Conservation (phyloP, 805 yeast genomes). For the Barnettozyma sucrosica region DNA sequence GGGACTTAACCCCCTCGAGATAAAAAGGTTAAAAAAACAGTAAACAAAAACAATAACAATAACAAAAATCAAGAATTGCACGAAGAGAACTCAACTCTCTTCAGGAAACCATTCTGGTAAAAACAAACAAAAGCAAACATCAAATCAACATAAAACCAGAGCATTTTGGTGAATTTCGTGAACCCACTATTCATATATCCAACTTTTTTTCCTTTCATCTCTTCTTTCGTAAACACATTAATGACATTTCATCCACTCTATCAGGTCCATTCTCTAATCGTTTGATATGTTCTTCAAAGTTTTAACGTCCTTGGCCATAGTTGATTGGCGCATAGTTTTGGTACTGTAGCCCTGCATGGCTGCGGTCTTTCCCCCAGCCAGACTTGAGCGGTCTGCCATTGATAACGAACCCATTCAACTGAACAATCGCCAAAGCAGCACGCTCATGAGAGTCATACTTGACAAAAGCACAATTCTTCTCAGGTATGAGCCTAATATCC, state of each 20-base stretch:
- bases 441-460: constrained; percentile 82
- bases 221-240: background rate
- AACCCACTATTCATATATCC: background rate
- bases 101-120: background rate
- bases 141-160: background rate
- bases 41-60: background rate
- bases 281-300: background rate
- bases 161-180: background rate
- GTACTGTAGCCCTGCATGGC: constrained; percentile 7
- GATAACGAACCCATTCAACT: constrained; percentile 61
- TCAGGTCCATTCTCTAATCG: background rate
- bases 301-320: constrained; percentile 12
- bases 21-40: background rate
- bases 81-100: background rate
- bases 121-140: background rate
- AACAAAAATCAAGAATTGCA: background rate
- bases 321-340: constrained; percentile 12
- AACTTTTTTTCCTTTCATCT: background rate
- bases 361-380: constrained; percentile 78
- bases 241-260: background rate
- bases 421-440: constrained; percentile 84
- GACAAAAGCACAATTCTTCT: constrained; percentile 84
- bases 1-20: background rate
- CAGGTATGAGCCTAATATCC: constrained; percentile 74
- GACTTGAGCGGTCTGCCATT: constrained; percentile 76